These are phyloP conservation scores for Anisodus tanguticus DNA, from an alignment of 257 asterid species.

Conservation along the genomic window DNA sequence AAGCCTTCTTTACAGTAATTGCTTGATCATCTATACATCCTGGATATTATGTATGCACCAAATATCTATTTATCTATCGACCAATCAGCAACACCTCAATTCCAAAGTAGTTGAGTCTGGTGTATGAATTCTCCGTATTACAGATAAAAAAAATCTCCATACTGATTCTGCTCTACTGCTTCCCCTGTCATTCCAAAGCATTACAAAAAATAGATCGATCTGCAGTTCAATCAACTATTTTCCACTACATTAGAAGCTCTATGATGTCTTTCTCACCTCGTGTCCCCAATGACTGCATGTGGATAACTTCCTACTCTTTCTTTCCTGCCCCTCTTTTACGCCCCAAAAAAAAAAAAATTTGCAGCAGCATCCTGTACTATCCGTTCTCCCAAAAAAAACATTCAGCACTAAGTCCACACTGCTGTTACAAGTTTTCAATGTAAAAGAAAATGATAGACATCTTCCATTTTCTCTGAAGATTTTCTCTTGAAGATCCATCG, in stretches of 20 bases:
- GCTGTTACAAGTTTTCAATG: not conserved
- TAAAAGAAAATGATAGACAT: not conserved
- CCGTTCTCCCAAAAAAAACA: not conserved
- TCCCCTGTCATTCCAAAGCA: not conserved
- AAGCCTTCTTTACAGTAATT: not conserved
- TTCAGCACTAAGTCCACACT: not conserved
- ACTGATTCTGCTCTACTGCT: not conserved
- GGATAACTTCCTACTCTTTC: not conserved
- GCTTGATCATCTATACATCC: not conserved
- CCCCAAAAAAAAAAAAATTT: not conserved
- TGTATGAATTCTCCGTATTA: not conserved
- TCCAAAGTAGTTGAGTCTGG: not conserved
- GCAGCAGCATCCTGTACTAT: not conserved
- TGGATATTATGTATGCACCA: not conserved
- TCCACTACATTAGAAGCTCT: not conserved
- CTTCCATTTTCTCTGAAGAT: not conserved
- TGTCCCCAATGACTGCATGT: conserved; percentile 10
- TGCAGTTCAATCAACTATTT: not conserved
- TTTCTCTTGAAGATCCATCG: no score
- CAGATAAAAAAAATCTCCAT: no score
- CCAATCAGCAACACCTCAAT: not conserved
- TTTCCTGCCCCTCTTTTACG: not conserved
- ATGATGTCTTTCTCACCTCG: conserved; percentile 17
- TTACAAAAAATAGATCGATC: not conserved
- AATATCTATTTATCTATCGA: not conserved